Percentiles rank a stretch among this genome's conserved stretches.
phyloP scores from a whole-genome alignment of 345 rosid species.

The Syzygium aromaticum region DNA sequence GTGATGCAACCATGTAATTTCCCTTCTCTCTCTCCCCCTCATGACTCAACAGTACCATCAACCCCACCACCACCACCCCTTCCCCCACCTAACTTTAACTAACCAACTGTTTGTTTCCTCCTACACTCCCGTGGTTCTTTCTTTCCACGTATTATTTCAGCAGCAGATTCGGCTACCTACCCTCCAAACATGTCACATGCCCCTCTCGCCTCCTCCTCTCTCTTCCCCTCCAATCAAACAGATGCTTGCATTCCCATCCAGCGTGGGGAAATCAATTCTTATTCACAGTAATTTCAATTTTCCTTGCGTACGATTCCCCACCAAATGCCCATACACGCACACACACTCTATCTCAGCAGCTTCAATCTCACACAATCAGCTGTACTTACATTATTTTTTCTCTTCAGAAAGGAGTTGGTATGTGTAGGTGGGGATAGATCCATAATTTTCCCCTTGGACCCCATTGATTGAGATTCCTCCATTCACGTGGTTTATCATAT shows the following conservation, averaged over 20 bases:
- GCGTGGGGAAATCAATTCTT: background rate
- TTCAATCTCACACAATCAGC: background rate
- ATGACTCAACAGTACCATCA: background rate
- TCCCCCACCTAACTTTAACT: conserved; percentile 10
- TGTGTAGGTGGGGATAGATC: conserved; percentile 12
- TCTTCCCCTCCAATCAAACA: conserved; percentile 3
- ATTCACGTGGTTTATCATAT: conserved; percentile 15
- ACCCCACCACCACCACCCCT: background rate
- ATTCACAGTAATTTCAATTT: background rate
- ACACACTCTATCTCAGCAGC: background rate
- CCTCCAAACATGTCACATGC: conserved; percentile 48
- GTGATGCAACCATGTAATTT: background rate
- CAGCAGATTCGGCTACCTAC: conserved; percentile 35
- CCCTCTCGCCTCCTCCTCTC: background rate
- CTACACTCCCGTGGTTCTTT: background rate
- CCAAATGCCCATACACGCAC: background rate
- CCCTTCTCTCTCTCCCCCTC: background rate
- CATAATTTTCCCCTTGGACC: conserved; percentile 1
- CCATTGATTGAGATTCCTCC: conserved; percentile 2
- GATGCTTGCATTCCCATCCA: conserved; percentile 7
- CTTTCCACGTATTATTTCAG: background rate
- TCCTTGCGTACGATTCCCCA: background rate
- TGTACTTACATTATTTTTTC: background rate
- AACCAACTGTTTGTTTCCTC: conserved; percentile 9
- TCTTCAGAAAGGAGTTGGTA: conserved; percentile 5